These are phyloP conservation scores for Chlorella sp. DNA, from an alignment of 139 green algal genomes.

Conservation along the genomic window DNA sequence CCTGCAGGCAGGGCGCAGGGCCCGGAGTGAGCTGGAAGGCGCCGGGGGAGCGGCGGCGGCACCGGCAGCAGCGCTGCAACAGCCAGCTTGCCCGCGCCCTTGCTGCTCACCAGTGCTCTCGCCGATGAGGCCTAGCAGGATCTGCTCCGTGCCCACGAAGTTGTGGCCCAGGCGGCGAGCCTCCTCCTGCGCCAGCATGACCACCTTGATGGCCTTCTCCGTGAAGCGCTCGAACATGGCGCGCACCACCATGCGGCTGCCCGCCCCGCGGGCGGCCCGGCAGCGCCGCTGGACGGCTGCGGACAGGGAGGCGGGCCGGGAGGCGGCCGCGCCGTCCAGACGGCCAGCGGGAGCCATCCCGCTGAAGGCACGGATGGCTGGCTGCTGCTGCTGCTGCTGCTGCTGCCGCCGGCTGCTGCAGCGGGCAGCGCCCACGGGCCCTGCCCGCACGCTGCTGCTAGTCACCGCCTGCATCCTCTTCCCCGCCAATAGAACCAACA, in stretches of 20 bases:
- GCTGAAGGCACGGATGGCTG: constrained; percentile 40
- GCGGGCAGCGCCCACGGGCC: background rate
- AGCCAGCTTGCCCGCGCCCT: background rate
- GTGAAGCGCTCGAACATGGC: constrained; percentile 99
- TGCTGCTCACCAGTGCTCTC: constrained; percentile 88
- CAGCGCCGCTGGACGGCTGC: background rate
- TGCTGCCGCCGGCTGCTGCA: constrained; percentile 1
- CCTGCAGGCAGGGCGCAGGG: constrained; percentile 43
- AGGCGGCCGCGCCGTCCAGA: constrained; percentile 8
- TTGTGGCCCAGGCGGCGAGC: constrained; percentile 95
- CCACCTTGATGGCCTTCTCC: constrained; percentile 94
- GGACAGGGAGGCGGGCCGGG: too few relatives aligned
- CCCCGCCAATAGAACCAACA: too few relatives aligned
- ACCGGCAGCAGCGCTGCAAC: background rate
- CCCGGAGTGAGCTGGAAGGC: background rate
- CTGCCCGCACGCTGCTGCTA: constrained; percentile 13
- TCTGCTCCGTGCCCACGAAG: constrained; percentile 99
- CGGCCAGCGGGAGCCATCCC: background rate
- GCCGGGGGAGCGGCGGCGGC: background rate
- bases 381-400: constrained; percentile 33
- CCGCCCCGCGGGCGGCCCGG: background rate
- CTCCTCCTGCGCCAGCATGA: constrained; percentile 99
- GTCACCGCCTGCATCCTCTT: too few relatives aligned
- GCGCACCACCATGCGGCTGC: constrained; percentile 37
- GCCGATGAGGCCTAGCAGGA: constrained; percentile 98